These are phyloP conservation scores for Vararia minispora DNA, from an alignment of 768 basidiomycete species.

Conservation along the genomic window DNA sequence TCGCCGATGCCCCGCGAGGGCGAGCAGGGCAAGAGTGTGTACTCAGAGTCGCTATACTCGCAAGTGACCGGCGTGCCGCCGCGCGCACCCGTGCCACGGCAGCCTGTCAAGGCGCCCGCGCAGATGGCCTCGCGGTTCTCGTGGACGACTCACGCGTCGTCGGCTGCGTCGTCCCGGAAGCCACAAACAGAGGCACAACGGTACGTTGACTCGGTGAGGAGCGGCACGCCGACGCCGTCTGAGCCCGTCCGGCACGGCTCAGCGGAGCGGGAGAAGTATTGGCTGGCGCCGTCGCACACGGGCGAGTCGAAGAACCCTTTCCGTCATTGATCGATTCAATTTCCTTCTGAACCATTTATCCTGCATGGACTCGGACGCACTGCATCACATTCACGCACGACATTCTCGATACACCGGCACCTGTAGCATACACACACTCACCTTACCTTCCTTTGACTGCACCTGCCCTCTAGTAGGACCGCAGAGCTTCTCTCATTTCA, in stretches of 20 bases:
- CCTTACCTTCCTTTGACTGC: no score
- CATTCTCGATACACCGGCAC: no score
- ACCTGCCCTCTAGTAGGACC: no score
- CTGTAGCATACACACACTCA: no score
- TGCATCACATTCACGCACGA: no score
- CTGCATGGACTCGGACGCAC: slow-evolving; percentile 1
- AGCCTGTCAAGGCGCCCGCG: slow-evolving; percentile 39
- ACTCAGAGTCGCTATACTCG: slow-evolving; percentile 54
- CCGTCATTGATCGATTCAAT: slow-evolving; percentile 33
- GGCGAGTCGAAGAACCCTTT: slow-evolving; percentile 43
- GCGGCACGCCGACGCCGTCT: neutral
- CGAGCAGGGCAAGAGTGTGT: slow-evolving; percentile 14
- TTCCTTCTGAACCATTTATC: no score
- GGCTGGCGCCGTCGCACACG: slow-evolving; percentile 31
- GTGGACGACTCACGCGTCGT: slow-evolving; percentile 31
- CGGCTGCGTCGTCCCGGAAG: slow-evolving; percentile 21
- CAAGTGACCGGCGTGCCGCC: slow-evolving; percentile 55
- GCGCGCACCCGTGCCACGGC: slow-evolving; percentile 57
- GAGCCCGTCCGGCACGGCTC: slow-evolving; percentile 9
- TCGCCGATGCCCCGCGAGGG: slow-evolving; percentile 1
- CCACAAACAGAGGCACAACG: slow-evolving; percentile 46
- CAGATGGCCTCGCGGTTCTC: slow-evolving; percentile 38
- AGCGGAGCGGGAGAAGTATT: slow-evolving; percentile 27
- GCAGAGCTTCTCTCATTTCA: no score
- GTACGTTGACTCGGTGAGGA: slow-evolving; percentile 40